Percentiles rank a stretch among this genome's conserved stretches.
Evolutionary conservation across 2,329 filamentous ascomycete species (phyloP).

Genomic region (Rosellinia necatrix): DNA sequence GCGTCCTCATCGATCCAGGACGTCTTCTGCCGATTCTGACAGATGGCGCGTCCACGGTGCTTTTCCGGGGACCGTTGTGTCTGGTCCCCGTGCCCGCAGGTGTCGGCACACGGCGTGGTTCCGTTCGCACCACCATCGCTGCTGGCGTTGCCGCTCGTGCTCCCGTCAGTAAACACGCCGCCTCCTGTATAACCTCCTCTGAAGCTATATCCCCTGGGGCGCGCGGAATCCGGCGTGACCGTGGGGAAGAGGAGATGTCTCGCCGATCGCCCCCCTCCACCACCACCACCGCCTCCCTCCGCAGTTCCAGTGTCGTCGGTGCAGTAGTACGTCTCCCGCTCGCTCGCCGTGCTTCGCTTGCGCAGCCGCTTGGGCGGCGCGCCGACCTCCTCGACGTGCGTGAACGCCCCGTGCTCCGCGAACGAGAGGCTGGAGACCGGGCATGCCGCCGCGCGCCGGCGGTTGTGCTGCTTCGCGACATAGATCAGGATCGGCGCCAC

Average conservation of each 20-base stretch:
- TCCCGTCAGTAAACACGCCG: not conserved
- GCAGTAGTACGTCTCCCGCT: conserved; percentile 4
- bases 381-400: conserved; percentile 1
- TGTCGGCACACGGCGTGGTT: not conserved
- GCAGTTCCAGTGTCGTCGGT: conserved; percentile 6
- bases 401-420: conserved; percentile 13
- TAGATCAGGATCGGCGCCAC: conserved; percentile 51
- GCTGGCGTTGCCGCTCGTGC: conserved; percentile 11
- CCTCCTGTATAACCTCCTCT: conserved; percentile 6
- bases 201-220: conserved; percentile 26
- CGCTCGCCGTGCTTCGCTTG: conserved; percentile 33
- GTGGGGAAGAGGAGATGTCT: conserved; percentile 31
- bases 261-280: not conserved
- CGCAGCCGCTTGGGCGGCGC: conserved; percentile 30
- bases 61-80: conserved; percentile 32
- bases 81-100: not conserved
- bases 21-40: conserved; percentile 37
- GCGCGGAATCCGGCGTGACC: conserved; percentile 33
- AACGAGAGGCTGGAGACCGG: conserved; percentile 11
- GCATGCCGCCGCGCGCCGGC: conserved; percentile 24
- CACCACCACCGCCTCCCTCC: not conserved
- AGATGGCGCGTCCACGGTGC: conserved; percentile 33
- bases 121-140: not conserved
- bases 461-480: conserved; percentile 40
- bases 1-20: conserved; percentile 58